Base-by-base conservation (phyloP, 1,284 basidiomycete genomes). In the Flammula alnicola region DNA sequence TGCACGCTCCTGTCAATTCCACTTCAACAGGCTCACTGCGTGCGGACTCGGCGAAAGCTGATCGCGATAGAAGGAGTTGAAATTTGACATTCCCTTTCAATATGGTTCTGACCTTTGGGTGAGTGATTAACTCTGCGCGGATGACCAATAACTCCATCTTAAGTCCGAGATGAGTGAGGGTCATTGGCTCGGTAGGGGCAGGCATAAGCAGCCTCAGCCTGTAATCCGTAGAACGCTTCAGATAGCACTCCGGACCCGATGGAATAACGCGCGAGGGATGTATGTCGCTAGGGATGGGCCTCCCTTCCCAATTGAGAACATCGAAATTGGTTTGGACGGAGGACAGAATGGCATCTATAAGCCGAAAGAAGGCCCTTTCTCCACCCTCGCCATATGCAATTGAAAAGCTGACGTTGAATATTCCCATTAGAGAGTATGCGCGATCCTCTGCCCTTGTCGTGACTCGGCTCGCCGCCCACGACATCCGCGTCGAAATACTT, bases 401-500 rank as follows among this genome's bases (percentile, higher is more conserved):
- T 3, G 40, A 30, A 19, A 42, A 42, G 9, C 29, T 27, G 17
- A 42, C 40, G 16, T 31, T 14, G 20, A 37, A 37, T 12, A 37
- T n/a, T n/a, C 36, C 36, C 36, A 37, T 37, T 5, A 37, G 20
- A 37, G 36, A 37, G 17, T 37, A 37, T 5, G 36, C 36, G 19
- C 36, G 36, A n/a, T 37, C 36, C 20, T 37, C 36, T 11, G 9
- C 40, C 10, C 40, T 25, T 6, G 40, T 42, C 14, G 40, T 42
- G 14, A n/a, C 11, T 31, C 26, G 27, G 3, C n/a, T 42, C n/a
- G 40, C 40, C 41, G 70, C 71, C 44, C 64, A 67, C 5, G 65
- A 67, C 0, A 56, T 64, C 9, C 44, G 25, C 14, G 30, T 17
- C 2, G 44, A 23, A 10, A 46, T 46, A 11, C 26, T 33, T n/a